A percentile compares a stretch with the other conserved stretches of the same genome.
Evolutionary conservation across 306 rosid genomes (phyloP).

Genomic region (Cucurbita ficifolia): DNA sequence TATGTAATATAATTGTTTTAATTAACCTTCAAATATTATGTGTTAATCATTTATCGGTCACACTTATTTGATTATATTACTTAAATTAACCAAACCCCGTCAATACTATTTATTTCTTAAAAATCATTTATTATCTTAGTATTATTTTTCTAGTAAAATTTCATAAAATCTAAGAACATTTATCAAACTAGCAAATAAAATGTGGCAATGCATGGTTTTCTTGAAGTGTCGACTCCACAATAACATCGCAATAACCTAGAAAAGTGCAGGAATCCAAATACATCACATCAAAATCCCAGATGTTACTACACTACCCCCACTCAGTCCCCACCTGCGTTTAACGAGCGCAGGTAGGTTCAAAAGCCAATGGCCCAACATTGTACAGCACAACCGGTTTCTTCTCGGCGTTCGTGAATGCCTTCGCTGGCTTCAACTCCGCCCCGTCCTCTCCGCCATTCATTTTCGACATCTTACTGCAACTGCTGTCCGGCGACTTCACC

Average conservation of each 20-base stretch:
- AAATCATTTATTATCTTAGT: too few relatives aligned
- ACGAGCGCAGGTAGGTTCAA: conserved; percentile 49
- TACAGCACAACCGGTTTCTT: conserved; percentile 41
- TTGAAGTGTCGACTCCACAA: background rate
- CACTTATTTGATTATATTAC: too few relatives aligned
- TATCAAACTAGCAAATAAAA: too few relatives aligned
- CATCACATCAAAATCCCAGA: background rate
- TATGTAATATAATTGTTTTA: too few relatives aligned
- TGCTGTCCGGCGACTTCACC: conserved; percentile 26
- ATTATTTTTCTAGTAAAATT: too few relatives aligned
- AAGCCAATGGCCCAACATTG: conserved; percentile 64
- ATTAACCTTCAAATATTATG: too few relatives aligned
- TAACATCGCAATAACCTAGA: background rate
- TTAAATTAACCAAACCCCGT: too few relatives aligned
- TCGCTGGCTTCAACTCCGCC: conserved; percentile 31
- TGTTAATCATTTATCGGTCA: too few relatives aligned
- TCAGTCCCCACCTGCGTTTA: background rate
- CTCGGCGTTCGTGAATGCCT: conserved; percentile 14
- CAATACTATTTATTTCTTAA: too few relatives aligned
- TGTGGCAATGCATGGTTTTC: too few relatives aligned
- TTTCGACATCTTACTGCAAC: conserved; percentile 25
- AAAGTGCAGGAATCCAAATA: background rate
- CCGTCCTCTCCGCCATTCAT: conserved; percentile 50
- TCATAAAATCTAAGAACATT: too few relatives aligned
- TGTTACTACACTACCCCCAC: background rate